Percentiles rank a stretch among this genome's conserved stretches.
phyloP scores from a whole-genome alignment of 495 filamentous ascomycete species.

The Trichoderma asperelloides region DNA sequence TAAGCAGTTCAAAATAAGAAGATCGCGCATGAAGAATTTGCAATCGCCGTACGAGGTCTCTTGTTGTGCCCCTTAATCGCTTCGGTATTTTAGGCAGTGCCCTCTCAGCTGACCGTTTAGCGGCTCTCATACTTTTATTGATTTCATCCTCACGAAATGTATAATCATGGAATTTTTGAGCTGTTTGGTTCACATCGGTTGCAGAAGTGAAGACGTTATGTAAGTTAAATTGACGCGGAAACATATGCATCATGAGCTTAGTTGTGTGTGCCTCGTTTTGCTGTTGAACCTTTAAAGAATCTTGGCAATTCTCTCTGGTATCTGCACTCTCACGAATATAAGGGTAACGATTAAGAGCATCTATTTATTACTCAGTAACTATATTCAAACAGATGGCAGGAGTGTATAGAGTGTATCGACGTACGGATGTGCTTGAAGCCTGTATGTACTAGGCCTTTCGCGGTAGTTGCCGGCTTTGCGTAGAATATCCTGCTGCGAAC shows the following conservation, averaged over 20 bases:
- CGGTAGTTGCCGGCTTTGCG: slow-evolving; percentile 59
- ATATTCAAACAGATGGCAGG: background rate
- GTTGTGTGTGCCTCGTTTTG: slow-evolving; percentile 45
- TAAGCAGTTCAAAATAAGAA: slow-evolving; percentile 64
- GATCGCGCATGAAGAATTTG: slow-evolving; percentile 65
- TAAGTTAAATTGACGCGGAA: slow-evolving; percentile 80
- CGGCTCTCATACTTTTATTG: slow-evolving; percentile 17
- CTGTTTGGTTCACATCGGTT: slow-evolving; percentile 53
- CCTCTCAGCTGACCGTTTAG: background rate
- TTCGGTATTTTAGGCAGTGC: slow-evolving; percentile 52
- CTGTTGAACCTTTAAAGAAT: background rate
- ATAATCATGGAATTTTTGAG: slow-evolving; percentile 70
- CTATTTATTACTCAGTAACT: slow-evolving; percentile 33
- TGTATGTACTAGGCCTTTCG: slow-evolving; percentile 55
- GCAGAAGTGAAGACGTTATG: slow-evolving; percentile 82
- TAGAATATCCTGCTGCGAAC: slow-evolving; percentile 83
- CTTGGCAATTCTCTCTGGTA: background rate
- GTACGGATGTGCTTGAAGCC: slow-evolving; percentile 75
- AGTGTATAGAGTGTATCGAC: slow-evolving; percentile 20
- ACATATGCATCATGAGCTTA: slow-evolving; percentile 85
- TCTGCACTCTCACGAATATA: slow-evolving; percentile 19
- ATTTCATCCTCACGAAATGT: slow-evolving; percentile 81
- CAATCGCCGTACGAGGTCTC: slow-evolving; percentile 54
- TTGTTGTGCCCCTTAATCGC: slow-evolving; percentile 55
- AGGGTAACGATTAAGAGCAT: slow-evolving; percentile 73